Evolutionary conservation across 805 yeast species (phyloP).

Genomic region (Wickerhamiella cacticola): DNA sequence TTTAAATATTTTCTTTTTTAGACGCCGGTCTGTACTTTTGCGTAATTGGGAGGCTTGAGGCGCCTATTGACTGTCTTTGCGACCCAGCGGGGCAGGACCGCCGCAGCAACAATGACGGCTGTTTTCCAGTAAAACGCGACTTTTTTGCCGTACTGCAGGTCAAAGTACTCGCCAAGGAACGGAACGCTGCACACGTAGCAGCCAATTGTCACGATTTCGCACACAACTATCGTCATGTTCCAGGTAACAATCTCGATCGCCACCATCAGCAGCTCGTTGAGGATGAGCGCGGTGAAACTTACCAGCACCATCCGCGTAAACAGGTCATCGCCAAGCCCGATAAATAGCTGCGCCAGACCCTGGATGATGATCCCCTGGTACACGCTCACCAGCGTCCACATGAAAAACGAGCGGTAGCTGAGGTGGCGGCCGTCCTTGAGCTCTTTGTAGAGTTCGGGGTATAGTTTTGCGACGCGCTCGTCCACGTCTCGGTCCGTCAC

Average conservation of each 20-base stretch:
- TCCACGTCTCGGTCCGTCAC: slow-evolving; percentile 86
- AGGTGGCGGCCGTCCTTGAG: slow-evolving; percentile 77
- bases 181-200: slow-evolving; percentile 70
- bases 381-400: slow-evolving; percentile 82
- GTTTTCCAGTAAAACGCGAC: slow-evolving; percentile 59
- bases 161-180: slow-evolving; percentile 75
- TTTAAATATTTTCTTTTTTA: background rate
- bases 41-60: slow-evolving; percentile 88
- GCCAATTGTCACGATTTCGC: slow-evolving; percentile 58
- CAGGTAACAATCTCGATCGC: slow-evolving; percentile 87
- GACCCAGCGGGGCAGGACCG: slow-evolving; percentile 83
- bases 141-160: slow-evolving; percentile 48
- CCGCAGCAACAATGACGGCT: slow-evolving; percentile 47
- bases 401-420: slow-evolving; percentile 75
- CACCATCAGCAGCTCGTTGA: slow-evolving; percentile 88
- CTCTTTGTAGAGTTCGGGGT: slow-evolving; percentile 92
- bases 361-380: slow-evolving; percentile 86
- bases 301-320: slow-evolving; percentile 75
- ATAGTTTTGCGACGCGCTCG: slow-evolving; percentile 73
- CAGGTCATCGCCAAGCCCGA: slow-evolving; percentile 42
- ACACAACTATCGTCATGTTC: slow-evolving; percentile 62
- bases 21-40: slow-evolving; percentile 59
- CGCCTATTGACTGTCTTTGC: slow-evolving; percentile 61
- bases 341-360: slow-evolving; percentile 63
- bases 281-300: slow-evolving; percentile 63